Conservation (phyloP, 352 stramenopile species). For the Plasmopara viticola region DNA sequence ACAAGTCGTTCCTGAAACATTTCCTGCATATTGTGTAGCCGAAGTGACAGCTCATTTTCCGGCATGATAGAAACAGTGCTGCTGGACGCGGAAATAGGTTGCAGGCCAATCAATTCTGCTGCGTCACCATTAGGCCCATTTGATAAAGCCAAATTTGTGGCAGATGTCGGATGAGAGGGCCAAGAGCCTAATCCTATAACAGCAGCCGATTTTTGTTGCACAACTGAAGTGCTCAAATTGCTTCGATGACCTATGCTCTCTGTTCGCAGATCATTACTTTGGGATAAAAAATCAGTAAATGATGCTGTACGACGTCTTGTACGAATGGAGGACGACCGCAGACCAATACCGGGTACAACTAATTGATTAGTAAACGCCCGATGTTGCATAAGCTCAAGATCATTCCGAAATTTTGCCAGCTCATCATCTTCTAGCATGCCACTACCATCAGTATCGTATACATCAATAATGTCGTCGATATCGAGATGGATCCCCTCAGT, state of each 20-base stretch:
- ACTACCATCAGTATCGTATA: conserved; percentile 76
- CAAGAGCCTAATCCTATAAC: background rate
- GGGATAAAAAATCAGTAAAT: conserved; percentile 14
- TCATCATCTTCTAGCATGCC: conserved; percentile 73
- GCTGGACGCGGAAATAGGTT: conserved; percentile 3
- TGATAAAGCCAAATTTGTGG: background rate
- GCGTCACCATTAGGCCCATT: conserved; percentile 11
- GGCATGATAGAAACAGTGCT: conserved; percentile 15
- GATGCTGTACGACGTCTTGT: conserved; percentile 13
- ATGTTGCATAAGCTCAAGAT: conserved; percentile 69
- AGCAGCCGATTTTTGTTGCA: background rate
- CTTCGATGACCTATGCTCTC: conserved; percentile 8
- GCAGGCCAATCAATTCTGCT: background rate
- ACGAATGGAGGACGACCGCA: conserved; percentile 7
- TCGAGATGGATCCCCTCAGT: conserved; percentile 67
- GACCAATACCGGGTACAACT: conserved; percentile 18
- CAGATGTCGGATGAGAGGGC: background rate
- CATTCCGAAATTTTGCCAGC: conserved; percentile 57
- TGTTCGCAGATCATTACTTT: conserved; percentile 16
- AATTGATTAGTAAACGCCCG: conserved; percentile 42
- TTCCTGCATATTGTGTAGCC: conserved; percentile 52
- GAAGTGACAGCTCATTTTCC: conserved; percentile 42
- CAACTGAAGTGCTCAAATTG: background rate
- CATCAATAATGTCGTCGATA: conserved; percentile 71
- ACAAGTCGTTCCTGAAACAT: conserved; percentile 48